A percentile compares a stretch with the other conserved stretches of the same genome.
Evolutionary conservation across 306 rosid species (phyloP).

Genomic region (Rubus idaeus): DNA sequence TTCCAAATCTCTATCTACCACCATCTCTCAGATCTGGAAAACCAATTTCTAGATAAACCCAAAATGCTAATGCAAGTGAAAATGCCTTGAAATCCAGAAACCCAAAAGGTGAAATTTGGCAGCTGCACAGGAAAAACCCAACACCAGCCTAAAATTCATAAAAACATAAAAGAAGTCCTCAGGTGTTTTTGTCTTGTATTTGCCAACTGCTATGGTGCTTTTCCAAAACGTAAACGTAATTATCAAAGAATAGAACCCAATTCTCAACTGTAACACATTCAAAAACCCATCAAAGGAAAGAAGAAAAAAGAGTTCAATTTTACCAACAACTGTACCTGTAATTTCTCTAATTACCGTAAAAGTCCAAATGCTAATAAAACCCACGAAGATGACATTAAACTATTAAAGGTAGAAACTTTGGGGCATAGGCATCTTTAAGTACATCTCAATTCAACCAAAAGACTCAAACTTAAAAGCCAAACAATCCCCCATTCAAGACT

Average conservation of each 20-base stretch:
- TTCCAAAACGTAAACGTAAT: neutral
- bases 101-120: slow-evolving; percentile 36
- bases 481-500: slow-evolving; percentile 29
- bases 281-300: slow-evolving; percentile 21
- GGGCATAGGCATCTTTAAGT: slow-evolving; percentile 21
- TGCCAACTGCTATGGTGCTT: neutral
- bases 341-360: slow-evolving; percentile 32
- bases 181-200: slow-evolving; percentile 33
- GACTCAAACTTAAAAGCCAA: slow-evolving; percentile 29
- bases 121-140: slow-evolving; percentile 37
- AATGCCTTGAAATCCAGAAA: slow-evolving; percentile 36
- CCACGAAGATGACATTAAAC: slow-evolving; percentile 16
- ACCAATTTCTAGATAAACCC: slow-evolving; percentile 19
- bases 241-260: slow-evolving; percentile 27
- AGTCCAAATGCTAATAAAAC: slow-evolving; percentile 17
- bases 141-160: slow-evolving; percentile 28
- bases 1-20: slow-evolving; percentile 26
- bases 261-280: slow-evolving; percentile 14
- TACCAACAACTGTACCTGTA: slow-evolving; percentile 20
- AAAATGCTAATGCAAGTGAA: slow-evolving; percentile 16
- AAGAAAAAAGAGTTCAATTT: neutral
- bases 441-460: slow-evolving; percentile 22
- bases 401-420: slow-evolving; percentile 16
- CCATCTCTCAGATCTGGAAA: slow-evolving; percentile 50
- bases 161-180: slow-evolving; percentile 8